Evolutionary conservation across 495 filamentous ascomycete genomes (phyloP), one percentile per base, ranked within the genome.

Genomic region (Tirmania nivea): DNA sequence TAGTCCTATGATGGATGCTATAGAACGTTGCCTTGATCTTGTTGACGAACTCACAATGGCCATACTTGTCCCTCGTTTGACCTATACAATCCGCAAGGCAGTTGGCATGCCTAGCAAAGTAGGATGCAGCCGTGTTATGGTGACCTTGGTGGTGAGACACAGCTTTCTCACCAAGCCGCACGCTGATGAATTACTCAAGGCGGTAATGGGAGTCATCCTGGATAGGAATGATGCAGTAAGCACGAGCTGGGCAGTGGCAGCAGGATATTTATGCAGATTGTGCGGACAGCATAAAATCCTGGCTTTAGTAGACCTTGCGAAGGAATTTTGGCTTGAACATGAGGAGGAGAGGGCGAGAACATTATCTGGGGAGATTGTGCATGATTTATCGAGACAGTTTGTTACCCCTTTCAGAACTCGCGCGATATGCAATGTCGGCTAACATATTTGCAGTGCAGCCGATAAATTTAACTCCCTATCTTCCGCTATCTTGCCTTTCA

Each of bases 21-120:
- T 95, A 59, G 86, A 94, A 55, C 75, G 86, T 60, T 86, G 84
- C 65, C 70, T 97, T 34, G 85, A 94, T 57, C 76, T 79, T n/a
- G 69, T 92, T 8, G 86, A 97, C 63, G 78, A 78, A 4, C 65
- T 67, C 12, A 79, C 80, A 31, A 86, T 94, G 75, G 71, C 73
- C 57, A 71, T 79, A 20, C 69, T 94, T n/a, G 74, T 81, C 10
- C 76, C 76, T 11, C 72, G 68, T 17, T 71, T 97, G 0, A 78
- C 86, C 60, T 76, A 75, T 37, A 78, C 83, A 3, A 81, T 95
- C 63, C 88, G 87, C 58, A 77, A 80, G 17, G 83, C 85, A 3
- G 75, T 97, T 48, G 89, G 86, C 3, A 78, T 95, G 64, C 89
- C 89, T 9, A 88, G 84, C 3, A 95, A 94, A 69, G 79, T 95